A percentile compares a stretch with the other conserved stretches of the same genome.
phyloP scores from a whole-genome alignment of 2,329 filamentous ascomycete species.

The Fusarium mexicanum region DNA sequence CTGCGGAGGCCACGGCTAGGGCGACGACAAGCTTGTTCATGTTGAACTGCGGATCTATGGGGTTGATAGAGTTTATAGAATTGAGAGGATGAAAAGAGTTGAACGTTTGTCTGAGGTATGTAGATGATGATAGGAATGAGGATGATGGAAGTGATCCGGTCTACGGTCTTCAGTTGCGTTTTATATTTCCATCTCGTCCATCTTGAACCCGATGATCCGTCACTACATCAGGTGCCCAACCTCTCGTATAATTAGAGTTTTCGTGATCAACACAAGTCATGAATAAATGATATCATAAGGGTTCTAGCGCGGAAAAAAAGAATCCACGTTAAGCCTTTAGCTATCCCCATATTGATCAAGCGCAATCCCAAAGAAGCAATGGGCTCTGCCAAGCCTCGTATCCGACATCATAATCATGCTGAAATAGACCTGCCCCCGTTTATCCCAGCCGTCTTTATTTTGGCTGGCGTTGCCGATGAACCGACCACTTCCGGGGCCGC shows the following conservation, averaged over 20 bases:
- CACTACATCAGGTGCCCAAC: neutral
- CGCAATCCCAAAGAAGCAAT: neutral
- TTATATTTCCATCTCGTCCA: neutral
- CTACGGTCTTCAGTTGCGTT: no score
- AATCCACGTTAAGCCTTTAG: neutral
- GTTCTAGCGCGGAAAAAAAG: neutral
- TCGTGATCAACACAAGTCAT: neutral
- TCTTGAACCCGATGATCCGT: fast-evolving
- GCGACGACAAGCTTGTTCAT: neutral
- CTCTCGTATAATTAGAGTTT: neutral
- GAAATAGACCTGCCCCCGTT: neutral
- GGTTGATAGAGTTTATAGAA: no score
- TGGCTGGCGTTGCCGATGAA: neutral
- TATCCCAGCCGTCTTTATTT: neutral
- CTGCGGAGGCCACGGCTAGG: neutral
- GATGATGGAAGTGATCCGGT: no score
- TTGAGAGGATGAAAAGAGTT: no score
- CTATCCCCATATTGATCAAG: neutral
- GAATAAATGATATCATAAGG: neutral
- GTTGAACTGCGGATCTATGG: no score
- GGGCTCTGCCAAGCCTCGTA: neutral
- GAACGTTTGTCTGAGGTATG: neutral
- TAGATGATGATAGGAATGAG: neutral
- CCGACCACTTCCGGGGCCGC: neutral
- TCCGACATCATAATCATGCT: neutral